Evolutionary conservation across 139 green algal genomes (phyloP).

Genomic region (Chlamydomonas incerta): DNA sequence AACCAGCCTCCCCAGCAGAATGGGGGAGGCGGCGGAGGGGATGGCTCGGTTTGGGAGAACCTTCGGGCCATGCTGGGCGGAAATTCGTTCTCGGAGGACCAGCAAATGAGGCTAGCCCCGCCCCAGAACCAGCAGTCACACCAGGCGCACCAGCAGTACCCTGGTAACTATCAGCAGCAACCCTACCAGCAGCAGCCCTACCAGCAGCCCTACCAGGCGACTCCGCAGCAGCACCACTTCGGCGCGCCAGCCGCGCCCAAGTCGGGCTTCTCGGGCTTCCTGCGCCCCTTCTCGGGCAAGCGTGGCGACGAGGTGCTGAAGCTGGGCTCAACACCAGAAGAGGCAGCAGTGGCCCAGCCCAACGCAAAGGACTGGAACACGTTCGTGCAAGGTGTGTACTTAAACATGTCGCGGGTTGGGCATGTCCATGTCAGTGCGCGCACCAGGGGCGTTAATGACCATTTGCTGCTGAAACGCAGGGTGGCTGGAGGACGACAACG

Average conservation of each 20-base stretch:
- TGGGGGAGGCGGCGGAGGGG: neutral
- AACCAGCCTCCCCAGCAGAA: neutral
- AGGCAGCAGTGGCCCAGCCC: neutral
- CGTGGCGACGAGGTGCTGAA: neutral
- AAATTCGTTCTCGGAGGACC: neutral
- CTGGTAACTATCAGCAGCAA: neutral
- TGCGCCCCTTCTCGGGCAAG: neutral
- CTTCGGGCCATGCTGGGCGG: neutral
- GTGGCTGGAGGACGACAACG: conserved; percentile 32
- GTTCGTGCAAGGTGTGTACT: neutral
- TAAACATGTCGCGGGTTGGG: neutral
- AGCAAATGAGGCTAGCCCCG: neutral
- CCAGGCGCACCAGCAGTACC: neutral
- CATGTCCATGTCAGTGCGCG: neutral
- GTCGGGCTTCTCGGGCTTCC: too few species aligned
- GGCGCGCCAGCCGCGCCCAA: too few species aligned
- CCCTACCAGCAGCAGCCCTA: neutral
- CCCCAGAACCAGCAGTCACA: neutral
- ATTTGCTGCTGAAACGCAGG: neutral
- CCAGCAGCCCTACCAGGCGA: neutral
- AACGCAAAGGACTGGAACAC: neutral
- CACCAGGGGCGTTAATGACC: neutral
- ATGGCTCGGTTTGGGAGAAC: neutral
- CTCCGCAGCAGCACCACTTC: neutral
- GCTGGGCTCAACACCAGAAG: neutral